These are phyloP conservation scores for Irpex rosettiformis DNA, from an alignment of 1,284 basidiomycete species.

Conservation along the genomic window DNA sequence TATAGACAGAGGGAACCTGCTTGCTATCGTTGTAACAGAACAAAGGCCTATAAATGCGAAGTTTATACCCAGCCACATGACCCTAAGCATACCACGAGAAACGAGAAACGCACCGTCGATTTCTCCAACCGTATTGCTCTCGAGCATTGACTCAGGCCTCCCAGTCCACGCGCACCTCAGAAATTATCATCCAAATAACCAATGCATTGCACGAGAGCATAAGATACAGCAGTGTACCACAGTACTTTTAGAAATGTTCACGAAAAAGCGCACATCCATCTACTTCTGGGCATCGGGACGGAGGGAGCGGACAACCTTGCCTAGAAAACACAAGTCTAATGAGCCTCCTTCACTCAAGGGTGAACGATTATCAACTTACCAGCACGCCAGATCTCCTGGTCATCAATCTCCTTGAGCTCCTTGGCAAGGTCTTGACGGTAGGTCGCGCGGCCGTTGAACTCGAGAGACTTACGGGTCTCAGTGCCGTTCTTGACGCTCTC, in stretches of 20 bases:
- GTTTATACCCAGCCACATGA: no score
- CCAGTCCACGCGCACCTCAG: no score
- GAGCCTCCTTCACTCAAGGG: slow-evolving; percentile 68
- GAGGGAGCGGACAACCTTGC: slow-evolving; percentile 11
- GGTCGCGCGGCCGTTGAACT: slow-evolving; percentile 91
- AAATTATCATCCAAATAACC: neutral
- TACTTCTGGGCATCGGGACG: slow-evolving; percentile 7
- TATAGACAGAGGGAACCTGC: no score
- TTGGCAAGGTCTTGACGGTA: slow-evolving; percentile 94
- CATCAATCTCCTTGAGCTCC: slow-evolving; percentile 94
- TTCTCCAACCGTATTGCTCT: no score
- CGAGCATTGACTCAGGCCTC: no score
- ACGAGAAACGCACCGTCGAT: no score
- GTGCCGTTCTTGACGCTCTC: slow-evolving; percentile 92
- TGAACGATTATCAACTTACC: slow-evolving; percentile 52
- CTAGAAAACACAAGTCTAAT: neutral
- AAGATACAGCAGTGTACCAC: slow-evolving; percentile 8
- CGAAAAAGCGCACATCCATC: neutral
- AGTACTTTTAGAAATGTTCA: slow-evolving; percentile 8
- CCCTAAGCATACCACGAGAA: no score
- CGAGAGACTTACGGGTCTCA: slow-evolving; percentile 95
- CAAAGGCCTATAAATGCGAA: no score
- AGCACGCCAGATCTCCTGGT: slow-evolving; percentile 98
- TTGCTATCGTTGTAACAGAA: no score
- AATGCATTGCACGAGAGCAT: neutral